phyloP scores from a whole-genome alignment of 768 basidiomycete genomes.

The Rhizopogon vinicolor region DNA sequence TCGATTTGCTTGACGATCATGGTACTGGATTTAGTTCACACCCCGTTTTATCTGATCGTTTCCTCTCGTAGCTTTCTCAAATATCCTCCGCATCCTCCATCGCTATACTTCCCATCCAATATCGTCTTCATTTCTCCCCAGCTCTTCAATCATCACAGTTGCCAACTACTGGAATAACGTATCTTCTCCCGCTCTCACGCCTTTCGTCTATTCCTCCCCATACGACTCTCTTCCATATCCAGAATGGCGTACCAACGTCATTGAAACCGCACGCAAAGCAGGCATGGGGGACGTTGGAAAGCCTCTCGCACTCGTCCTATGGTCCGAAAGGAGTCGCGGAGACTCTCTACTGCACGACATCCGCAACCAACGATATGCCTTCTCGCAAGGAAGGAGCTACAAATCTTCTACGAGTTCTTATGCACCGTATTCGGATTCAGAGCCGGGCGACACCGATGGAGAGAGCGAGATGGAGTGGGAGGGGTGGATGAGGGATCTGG shows the following conservation, averaged over 20 bases:
- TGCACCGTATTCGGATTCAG: conserved; percentile 14
- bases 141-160: conserved; percentile 53
- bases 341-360: conserved; percentile 17
- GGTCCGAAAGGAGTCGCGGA: conserved; percentile 22
- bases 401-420: conserved; percentile 6
- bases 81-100: conserved; percentile 50
- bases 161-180: conserved; percentile 28
- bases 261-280: conserved; percentile 48
- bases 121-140: conserved; percentile 38
- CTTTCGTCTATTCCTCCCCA: conserved; percentile 23
- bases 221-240: conserved; percentile 50
- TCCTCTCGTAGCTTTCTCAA: conserved; percentile 36
- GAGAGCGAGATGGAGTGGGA: conserved; percentile 63
- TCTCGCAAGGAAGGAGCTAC: conserved; percentile 19
- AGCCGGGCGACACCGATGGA: conserved; percentile 35
- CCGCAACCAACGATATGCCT: conserved; percentile 17
- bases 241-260: conserved; percentile 55
- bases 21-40: conserved; percentile 21
- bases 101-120: conserved; percentile 32
- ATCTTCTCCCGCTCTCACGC: conserved; percentile 14
- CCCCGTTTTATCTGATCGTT: neutral
- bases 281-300: conserved; percentile 55
- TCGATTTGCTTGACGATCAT: conserved; percentile 46
- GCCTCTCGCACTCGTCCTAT: conserved; percentile 46
- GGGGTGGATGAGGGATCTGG: conserved; percentile 59